Percentiles rank a stretch among this genome's conserved stretches.
Conservation (phyloP, 164 flowering plant genomes). For the Aristolochia californica region DNA sequence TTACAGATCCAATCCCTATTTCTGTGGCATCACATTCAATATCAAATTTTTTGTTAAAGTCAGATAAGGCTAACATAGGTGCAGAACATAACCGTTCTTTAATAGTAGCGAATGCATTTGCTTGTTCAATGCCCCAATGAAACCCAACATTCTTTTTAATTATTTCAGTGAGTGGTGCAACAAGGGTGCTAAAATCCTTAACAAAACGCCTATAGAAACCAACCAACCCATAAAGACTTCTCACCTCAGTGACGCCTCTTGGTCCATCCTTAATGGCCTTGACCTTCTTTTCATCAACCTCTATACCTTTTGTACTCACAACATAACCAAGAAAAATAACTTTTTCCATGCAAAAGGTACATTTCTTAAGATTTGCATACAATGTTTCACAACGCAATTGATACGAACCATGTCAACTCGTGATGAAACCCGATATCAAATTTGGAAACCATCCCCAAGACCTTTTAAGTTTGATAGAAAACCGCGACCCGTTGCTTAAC, state of each 20-base stretch:
- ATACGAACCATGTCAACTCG: too few relatives aligned
- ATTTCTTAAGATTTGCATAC: not conserved
- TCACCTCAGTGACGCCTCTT: not conserved
- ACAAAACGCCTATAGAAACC: too few relatives aligned
- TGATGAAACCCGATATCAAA: too few relatives aligned
- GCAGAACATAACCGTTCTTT: not conserved
- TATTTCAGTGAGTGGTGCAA: not conserved
- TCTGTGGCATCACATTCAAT: not conserved
- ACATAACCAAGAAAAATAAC: not conserved
- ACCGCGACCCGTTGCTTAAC: too few relatives aligned
- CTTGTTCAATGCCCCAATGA: too few relatives aligned
- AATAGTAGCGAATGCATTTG: too few relatives aligned
- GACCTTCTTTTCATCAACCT: too few relatives aligned
- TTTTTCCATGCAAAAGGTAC: not conserved
- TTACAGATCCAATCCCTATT: not conserved
- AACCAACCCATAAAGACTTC: conserved; percentile 5
- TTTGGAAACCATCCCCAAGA: too few relatives aligned
- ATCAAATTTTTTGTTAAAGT: not conserved
- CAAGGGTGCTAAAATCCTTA: conserved; percentile 3
- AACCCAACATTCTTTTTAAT: not conserved
- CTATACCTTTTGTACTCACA: not conserved
- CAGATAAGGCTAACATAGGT: not conserved
- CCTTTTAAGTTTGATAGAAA: too few relatives aligned
- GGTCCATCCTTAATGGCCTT: conserved; percentile 7
- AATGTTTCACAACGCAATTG: not conserved